Conservation (phyloP, 176 grass and related monocot species). For the Coix lacrymajobi region DNA sequence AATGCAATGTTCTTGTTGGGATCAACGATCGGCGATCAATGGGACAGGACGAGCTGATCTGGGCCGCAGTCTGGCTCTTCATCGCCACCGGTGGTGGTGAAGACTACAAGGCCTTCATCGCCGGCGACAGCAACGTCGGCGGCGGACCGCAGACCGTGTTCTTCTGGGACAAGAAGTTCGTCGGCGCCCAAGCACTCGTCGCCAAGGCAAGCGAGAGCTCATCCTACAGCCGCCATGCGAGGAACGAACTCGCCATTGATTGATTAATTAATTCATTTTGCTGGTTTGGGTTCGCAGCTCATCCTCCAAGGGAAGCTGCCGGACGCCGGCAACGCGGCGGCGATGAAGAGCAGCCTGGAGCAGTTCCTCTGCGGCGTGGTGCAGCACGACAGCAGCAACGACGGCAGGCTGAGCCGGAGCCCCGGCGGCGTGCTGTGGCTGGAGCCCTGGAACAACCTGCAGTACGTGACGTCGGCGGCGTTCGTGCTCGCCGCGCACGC, state of each 20-base stretch:
- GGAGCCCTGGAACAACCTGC: conserved; percentile 49
- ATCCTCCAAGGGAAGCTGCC: conserved; percentile 46
- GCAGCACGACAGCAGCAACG: conserved; percentile 27
- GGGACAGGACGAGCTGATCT: conserved; percentile 71
- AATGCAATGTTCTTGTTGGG: neutral
- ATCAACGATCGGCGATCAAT: neutral
- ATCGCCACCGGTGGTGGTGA: conserved; percentile 40
- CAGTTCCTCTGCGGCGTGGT: conserved; percentile 52
- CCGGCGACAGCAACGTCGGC: conserved; percentile 20
- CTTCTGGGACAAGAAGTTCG: conserved; percentile 72
- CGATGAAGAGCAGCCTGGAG: conserved; percentile 32
- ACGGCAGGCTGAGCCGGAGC: conserved; percentile 42
- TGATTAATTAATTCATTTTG: too few species aligned
- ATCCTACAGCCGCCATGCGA: neutral
- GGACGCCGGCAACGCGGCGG: conserved; percentile 2
- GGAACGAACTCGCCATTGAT: neutral
- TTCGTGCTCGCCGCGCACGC: conserved; percentile 48
- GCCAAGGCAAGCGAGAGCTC: conserved; percentile 44
- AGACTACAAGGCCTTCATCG: conserved; percentile 39
- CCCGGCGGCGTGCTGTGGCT: conserved; percentile 56
- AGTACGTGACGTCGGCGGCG: conserved; percentile 48
- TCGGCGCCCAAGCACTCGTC: conserved; percentile 61
- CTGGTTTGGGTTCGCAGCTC: conserved; percentile 42
- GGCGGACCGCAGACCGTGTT: conserved; percentile 26
- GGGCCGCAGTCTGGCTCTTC: conserved; percentile 73